These are phyloP conservation scores for Penicillium sp. DNA, from an alignment of 2,329 filamentous ascomycete species.

Conservation along the genomic window DNA sequence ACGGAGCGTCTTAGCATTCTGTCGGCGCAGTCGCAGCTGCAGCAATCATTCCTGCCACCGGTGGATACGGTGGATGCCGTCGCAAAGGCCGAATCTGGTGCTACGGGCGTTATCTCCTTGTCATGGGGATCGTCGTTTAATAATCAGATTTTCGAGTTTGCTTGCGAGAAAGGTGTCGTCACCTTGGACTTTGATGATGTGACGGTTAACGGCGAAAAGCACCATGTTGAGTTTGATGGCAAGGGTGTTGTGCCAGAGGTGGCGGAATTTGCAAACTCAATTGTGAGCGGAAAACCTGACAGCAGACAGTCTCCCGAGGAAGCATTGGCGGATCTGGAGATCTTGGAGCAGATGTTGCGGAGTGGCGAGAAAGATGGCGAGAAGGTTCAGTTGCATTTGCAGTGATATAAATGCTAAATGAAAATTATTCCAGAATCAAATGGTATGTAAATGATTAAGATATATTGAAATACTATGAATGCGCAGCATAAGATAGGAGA, in stretches of 20 bases:
- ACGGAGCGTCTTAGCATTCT: slow-evolving; percentile 44
- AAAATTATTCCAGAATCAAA: not conserved
- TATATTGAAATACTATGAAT: not conserved
- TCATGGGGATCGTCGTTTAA: slow-evolving; percentile 54
- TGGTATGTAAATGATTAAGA: not conserved
- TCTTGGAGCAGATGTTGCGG: slow-evolving; percentile 40
- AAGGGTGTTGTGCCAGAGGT: slow-evolving; percentile 54
- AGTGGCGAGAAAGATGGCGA: slow-evolving; percentile 33
- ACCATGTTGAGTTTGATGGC: slow-evolving; percentile 48
- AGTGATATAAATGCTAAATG: slow-evolving; percentile 8
- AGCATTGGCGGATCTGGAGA: slow-evolving; percentile 52
- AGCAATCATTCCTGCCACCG: slow-evolving; percentile 53
- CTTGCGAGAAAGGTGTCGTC: slow-evolving; percentile 52
- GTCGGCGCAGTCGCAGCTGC: slow-evolving; percentile 50
- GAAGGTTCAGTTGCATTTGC: slow-evolving; percentile 23
- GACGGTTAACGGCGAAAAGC: slow-evolving; percentile 35
- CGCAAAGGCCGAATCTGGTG: slow-evolving; percentile 47
- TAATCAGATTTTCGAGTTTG: slow-evolving; percentile 50
- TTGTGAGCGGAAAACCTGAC: slow-evolving; percentile 44
- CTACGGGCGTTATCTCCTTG: slow-evolving; percentile 50
- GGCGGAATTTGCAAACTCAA: slow-evolving; percentile 50
- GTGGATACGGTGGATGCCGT: slow-evolving; percentile 57
- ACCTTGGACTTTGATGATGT: slow-evolving; percentile 40
- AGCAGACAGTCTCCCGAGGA: slow-evolving; percentile 49
- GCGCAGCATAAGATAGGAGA: not conserved